A percentile compares a stretch with the other conserved stretches of the same genome.
phyloP scores from a whole-genome alignment of 1,284 basidiomycete genomes.

The Inonotus obliquus region DNA sequence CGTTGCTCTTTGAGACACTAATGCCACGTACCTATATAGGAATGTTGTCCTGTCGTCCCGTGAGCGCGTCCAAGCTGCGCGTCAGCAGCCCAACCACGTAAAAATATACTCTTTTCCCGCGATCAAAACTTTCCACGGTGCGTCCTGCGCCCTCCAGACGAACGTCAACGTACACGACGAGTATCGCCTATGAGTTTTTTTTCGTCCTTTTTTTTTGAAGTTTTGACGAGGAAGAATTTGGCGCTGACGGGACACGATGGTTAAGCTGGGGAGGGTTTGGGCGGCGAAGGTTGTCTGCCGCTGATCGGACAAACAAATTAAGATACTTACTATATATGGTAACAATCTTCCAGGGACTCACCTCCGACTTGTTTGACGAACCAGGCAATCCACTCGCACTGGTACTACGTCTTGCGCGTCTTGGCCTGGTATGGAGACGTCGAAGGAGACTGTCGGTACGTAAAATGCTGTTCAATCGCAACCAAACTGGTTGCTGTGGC shows the following conservation, averaged over 20 bases:
- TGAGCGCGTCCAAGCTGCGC: constrained; percentile 4
- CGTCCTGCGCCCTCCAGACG: constrained; percentile 7
- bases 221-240: neutral
- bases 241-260: neutral
- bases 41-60: neutral
- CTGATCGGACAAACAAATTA: neutral
- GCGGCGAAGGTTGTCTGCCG: neutral
- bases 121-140: constrained; percentile 2
- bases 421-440: neutral
- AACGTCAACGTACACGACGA: neutral
- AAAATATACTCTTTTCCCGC: neutral
- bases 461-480: neutral
- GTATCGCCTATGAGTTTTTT: neutral
- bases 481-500: neutral
- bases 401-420: neutral
- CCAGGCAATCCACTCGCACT: neutral
- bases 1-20: neutral
- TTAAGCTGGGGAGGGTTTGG: neutral
- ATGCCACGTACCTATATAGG: neutral
- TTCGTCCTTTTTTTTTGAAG: neutral
- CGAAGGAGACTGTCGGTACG: neutral
- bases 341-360: neutral
- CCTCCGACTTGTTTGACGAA: neutral
- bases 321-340: neutral
- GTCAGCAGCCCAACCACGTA: neutral